These are phyloP conservation scores for Esteya vermicola DNA, from an alignment of 2,329 filamentous ascomycete genomes.

Conservation along the genomic window DNA sequence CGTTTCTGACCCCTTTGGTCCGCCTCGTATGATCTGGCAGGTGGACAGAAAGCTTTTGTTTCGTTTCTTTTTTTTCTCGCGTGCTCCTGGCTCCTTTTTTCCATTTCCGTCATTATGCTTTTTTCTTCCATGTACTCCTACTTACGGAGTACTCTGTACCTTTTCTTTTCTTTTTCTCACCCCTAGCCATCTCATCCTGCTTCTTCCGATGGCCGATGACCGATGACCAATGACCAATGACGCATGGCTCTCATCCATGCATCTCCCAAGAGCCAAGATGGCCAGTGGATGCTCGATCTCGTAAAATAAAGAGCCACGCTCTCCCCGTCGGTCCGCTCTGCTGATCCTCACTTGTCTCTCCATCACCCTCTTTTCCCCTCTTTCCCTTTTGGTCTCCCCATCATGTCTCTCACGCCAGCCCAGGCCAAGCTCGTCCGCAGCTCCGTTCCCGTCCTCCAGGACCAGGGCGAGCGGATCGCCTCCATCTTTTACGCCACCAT, in stretches of 20 bases:
- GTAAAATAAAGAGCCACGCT: no score
- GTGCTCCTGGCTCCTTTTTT: no score
- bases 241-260: background rate
- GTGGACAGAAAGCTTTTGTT: no score
- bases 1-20: no score
- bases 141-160: no score
- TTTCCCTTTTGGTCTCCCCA: background rate
- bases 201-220: background rate
- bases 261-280: no score
- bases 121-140: no score
- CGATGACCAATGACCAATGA: no score
- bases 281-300: no score
- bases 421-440: conserved; percentile 54
- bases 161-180: background rate
- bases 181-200: background rate
- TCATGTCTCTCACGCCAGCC: conserved; percentile 27
- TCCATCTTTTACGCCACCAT: conserved; percentile 60
- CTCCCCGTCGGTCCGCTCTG: no score
- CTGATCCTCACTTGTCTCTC: background rate
- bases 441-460: conserved; percentile 53
- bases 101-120: background rate
- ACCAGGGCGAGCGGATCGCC: conserved; percentile 55
- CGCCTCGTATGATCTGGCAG: no score
- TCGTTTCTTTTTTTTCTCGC: no score
- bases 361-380: background rate